Evolutionary conservation across 176 grass and related monocot genomes (phyloP), one percentile per base, ranked within the genome.

Genomic region (Cenchrus purpureus): DNA sequence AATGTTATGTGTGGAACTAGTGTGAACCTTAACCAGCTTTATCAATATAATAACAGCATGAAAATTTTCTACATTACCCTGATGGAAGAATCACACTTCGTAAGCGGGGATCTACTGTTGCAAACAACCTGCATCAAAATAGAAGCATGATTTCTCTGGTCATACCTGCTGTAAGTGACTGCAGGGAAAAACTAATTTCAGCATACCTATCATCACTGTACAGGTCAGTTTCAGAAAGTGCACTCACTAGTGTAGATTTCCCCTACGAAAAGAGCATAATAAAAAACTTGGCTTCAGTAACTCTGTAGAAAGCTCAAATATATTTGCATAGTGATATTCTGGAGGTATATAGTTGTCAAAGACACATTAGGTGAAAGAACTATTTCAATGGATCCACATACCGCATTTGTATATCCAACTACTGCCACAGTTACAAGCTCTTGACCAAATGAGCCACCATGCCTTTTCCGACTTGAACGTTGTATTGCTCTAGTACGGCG

Each of bases 351-450:
- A 31, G 6, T 71, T 37, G 56, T 54, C 46, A 61, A 79, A 66
- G 65, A 79, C 19, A 46, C 70, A 87, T 87, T 71, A 42, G 80
- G 55, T 81, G 72, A 43, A 67, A 75, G 22, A 74, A 83, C 67
- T 77, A 79, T 65, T 50, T 69, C 50, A 55, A 77, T 77, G 83
- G 54, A 83, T 83, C 68, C 34, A 91, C 91, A 44, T 95, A 98
- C 96, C 68, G 96, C 93, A 92, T 98, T 98, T 73, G 96, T 95
- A 80, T 98, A 98, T 74, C 96, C 96, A 59, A n/a, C n/a, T n/a
- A 95, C 80, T 56, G 96, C 96, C 66, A 95, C 93, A 63, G 96
- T 98, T 59, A 87, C 83, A 73, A 98, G 91, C 48, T 88, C 89
- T 76, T 95, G 89, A 88, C 89, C 96, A 92, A 84, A 95, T 40